Base-by-base conservation (phyloP, 257 asterid genomes). In the Nicotiana undulata region DNA sequence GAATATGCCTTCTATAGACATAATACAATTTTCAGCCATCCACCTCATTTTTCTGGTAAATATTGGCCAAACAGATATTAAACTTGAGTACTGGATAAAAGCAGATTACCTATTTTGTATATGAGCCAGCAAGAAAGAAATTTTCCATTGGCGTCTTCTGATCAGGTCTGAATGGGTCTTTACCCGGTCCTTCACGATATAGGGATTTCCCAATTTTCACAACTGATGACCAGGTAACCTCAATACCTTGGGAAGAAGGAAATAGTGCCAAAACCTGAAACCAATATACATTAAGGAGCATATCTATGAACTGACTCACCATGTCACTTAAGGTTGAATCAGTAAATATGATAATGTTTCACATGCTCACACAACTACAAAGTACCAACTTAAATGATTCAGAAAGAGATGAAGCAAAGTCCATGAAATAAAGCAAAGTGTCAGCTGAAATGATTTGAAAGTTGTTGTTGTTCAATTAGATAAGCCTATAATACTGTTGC, bases 51-150 rank as follows among this genome's bases (percentile, higher is more conserved):
- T 44, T 70, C 15, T 3, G 77, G 77, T 22, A 22, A 1, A 22
- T 46, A 5, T 22, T 22, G 34, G 58, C n/a, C 58, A 20, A 40
- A 68, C 58, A n/a, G 77, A 68, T 2, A 4, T 20, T 68, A 12
- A 68, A 22, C n/a, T 68, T 70, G 81, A 6, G 46, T 56, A 32
- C 2, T 11, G 37, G 81, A 34, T 8, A 77, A 63, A 20, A 77
- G 24, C 16, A 77, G 34, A n/a, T 51, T 67, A 95, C 99, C 97
- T 95, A 98, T 76, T 95, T 95, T 37, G 99, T 95, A 85, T 95
- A 95, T 82, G 99, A 95, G 56, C 99, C 99, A 29, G 99, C 97
- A 72, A 95, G 97, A 90, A 93, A 95, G 90, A 95, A 93, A 83
- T 93, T 95, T 82, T 88, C 88, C 32, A 95, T 90, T 3, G 99